Evolutionary conservation across 83 land plant genomes (phyloP), one percentile per base, ranked within the genome.

Genomic region (Diphasiastrum complanatum): DNA sequence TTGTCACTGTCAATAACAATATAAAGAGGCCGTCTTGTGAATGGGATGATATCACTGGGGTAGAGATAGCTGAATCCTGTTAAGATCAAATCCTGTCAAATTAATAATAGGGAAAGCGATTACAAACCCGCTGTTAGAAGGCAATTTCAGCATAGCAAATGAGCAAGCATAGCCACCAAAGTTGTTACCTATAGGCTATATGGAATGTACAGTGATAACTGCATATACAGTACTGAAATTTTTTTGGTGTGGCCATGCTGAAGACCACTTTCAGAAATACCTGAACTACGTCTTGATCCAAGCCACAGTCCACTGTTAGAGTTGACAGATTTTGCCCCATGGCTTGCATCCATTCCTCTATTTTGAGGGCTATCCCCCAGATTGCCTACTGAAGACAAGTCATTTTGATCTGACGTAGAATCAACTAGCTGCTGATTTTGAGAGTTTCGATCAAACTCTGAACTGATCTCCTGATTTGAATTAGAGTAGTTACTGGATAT

Each of bases 31-130:
- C 65, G 77, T 53, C 99, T 77, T 45, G 99, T 95, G 48, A 95
- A 95, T 19, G 99, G 97, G 71, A 95, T 73, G 34, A 95, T 49
- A 69, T 95, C 99, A 46, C 76, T 80, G 33, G 97, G 97, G 49
- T 79, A 89, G 22, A 95, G 74, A 50, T 51, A 64, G 73, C 75
- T 85, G 41, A 26, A 32, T 26, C 70, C 70, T 67, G 51, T 51
- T 4, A 0, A 11, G 57, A 30, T 28, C 24, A 38, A 37, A 61
- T 43, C 69, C 83, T 92, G 84, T 79, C 25, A 68, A 75, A 48
- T 19, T 10, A 54, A 38, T 52, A 51, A 19, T 20, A 33, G 28
- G 22, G 12, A n/a, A 50, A 50, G 34, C 5, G 28, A 20, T 20
- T 22, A 28, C 8, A 55, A 40, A 3, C 40, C 37, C 19, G 28